Conservation (phyloP, 73 alveolate genomes). For the Paramecium biaurelia region DNA sequence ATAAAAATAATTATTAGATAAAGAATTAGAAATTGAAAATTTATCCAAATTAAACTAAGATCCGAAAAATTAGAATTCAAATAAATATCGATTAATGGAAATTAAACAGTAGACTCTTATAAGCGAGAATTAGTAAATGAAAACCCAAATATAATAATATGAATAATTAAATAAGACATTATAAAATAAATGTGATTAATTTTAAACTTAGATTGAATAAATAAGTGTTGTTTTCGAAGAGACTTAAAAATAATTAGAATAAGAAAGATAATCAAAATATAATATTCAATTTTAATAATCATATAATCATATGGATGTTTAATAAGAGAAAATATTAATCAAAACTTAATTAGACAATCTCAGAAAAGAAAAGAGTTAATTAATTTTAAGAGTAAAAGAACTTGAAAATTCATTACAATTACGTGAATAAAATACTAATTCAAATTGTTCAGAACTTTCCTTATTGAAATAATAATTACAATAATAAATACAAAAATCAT, state of each 20-base stretch:
- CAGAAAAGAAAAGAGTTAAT: background rate
- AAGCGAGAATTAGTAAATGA: background rate
- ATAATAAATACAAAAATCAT: background rate
- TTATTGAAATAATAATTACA: background rate
- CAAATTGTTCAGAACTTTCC: background rate
- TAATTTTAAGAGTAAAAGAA: background rate
- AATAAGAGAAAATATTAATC: background rate
- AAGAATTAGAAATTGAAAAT: slow-evolving; percentile 35
- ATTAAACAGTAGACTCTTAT: background rate
- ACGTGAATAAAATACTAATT: background rate
- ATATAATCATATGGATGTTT: background rate
- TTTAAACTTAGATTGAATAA: background rate
- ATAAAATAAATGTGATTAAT: slow-evolving; percentile 5
- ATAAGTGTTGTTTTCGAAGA: background rate
- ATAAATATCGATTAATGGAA: background rate
- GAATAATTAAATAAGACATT: slow-evolving; percentile 15
- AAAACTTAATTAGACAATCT: slow-evolving; percentile 18
- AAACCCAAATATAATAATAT: background rate
- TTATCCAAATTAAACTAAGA: background rate
- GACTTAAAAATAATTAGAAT: background rate
- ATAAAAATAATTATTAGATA: slow-evolving; percentile 39
- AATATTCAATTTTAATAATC: background rate
- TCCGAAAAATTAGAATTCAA: background rate
- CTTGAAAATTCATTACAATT: background rate
- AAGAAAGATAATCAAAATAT: background rate